Evolutionary conservation across 1,284 basidiomycete genomes (phyloP), one percentile per base, ranked within the genome.

Genomic region (Ceratobasidium sp.): DNA sequence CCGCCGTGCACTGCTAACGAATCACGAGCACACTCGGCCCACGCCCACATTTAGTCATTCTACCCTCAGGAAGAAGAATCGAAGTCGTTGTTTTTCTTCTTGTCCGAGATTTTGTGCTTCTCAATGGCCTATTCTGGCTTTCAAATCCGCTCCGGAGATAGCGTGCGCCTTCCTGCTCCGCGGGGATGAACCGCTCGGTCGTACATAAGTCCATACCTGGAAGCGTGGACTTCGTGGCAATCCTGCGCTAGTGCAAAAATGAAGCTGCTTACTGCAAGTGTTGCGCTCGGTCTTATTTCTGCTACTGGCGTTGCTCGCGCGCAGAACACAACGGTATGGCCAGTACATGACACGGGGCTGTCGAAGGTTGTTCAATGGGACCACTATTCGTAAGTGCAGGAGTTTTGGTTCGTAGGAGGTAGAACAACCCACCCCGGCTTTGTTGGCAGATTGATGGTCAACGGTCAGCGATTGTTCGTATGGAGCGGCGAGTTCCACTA

Each of bases 401-500:
- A 10, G n/a, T 18, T 20, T 40, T 3, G 67, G 51, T 23, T 39
- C 20, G 42, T 55, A 5, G 40, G 39, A 33, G 53, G 49, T 7
- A n/a, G 23, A 26, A 12, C 44, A 12, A 28, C 39, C 56, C 20
- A 76, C 42, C 0, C 33, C 3, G 3, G n/a, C 12, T 42, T 49
- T n/a, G 51, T 28, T 60, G 40, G 26, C 40, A 78, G 78, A 12
- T 49, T 79, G 64, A 79, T 68, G 33, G 46, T 79, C 42, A 79
- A 79, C 40, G 78, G 78, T 42, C 61, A 79, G 53, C 51, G 78
- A 13, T 23, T 79, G 23, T 75, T 68, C 49, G 77, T 78, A 6
- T 78, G 77, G 77, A 72, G 69, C 40, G 77, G 77, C 51, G 77
- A 78, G 55, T 66, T 79, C 64, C 78, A 79, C 46, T 79, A 79